Percentiles rank a stretch among this genome's conserved stretches.
These are phyloP conservation scores for Scutellaria baicalensis DNA, from an alignment of 257 asterid genomes.

Conservation along the genomic window DNA sequence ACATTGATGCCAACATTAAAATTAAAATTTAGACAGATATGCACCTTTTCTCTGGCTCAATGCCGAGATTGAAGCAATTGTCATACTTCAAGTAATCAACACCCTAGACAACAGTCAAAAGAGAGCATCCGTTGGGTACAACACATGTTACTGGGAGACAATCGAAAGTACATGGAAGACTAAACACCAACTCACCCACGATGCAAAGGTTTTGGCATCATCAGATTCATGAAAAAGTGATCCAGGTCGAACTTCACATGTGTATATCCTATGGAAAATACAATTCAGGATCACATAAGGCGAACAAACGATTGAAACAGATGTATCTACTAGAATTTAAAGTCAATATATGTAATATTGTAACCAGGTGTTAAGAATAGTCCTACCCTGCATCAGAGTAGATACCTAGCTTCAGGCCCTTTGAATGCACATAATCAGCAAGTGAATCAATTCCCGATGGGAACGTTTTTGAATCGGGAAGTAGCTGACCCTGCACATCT, in stretches of 20 bases:
- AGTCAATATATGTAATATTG: not conserved
- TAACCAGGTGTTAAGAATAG: not conserved
- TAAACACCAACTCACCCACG: constrained; percentile 70
- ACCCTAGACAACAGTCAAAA: constrained; percentile 39
- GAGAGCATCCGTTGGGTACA: constrained; percentile 6
- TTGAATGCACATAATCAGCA: constrained; percentile 85
- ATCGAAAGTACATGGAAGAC: not conserved
- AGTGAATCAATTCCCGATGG: constrained; percentile 86
- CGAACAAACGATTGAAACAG: constrained; percentile 4
- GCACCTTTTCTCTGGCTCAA: constrained; percentile 73
- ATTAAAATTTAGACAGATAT: constrained; percentile 8
- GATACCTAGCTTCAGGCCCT: constrained; percentile 90
- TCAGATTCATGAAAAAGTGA: constrained; percentile 77
- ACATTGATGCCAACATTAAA: not conserved
- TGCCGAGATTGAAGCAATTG: constrained; percentile 93
- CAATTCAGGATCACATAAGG: constrained; percentile 12
- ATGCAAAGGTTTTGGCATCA: constrained; percentile 78
- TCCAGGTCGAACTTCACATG: constrained; percentile 93
- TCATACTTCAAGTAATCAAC: constrained; percentile 95
- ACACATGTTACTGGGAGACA: not conserved
- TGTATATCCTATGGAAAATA: constrained; percentile 44
- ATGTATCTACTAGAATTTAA: not conserved
- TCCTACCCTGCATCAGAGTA: constrained; percentile 99
- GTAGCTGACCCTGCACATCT: constrained; percentile 64
- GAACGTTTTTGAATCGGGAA: constrained; percentile 57